Conservation (phyloP, 495 filamentous ascomycete species). For the Lentithecium fluviatile region DNA sequence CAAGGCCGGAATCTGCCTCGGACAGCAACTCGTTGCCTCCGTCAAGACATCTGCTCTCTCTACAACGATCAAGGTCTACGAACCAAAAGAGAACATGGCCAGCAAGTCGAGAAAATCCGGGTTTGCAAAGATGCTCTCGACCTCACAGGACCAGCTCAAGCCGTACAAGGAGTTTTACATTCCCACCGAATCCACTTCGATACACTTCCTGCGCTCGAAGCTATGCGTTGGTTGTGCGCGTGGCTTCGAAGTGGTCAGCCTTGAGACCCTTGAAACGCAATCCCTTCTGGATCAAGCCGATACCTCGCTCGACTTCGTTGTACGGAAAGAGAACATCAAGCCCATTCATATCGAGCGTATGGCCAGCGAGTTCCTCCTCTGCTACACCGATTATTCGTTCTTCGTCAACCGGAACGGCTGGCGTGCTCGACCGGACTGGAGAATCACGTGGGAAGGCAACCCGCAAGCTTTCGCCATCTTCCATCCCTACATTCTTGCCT, state of each 20-base stretch:
- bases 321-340: constrained; percentile 84
- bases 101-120: constrained; percentile 89
- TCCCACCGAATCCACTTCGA: constrained; percentile 89
- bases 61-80: constrained; percentile 95
- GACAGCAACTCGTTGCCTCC: constrained; percentile 89
- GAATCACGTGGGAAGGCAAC: constrained; percentile 93
- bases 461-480: constrained; percentile 89
- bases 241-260: constrained; percentile 94
- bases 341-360: constrained; percentile 98
- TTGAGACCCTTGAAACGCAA: constrained; percentile 97
- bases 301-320: constrained; percentile 95
- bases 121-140: constrained; percentile 90
- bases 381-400: constrained; percentile 98
- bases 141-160: constrained; percentile 88
- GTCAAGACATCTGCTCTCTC: constrained; percentile 88
- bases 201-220: constrained; percentile 95
- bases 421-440: constrained; percentile 94
- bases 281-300: constrained; percentile 96
- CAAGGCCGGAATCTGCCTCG: constrained; percentile 92
- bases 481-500: constrained; percentile 93
- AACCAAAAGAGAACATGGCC: constrained; percentile 87
- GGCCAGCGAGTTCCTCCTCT: constrained; percentile 93
- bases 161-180: constrained; percentile 99
- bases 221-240: constrained; percentile 92
- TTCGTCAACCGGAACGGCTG: constrained; percentile 99